Conservation (phyloP, 1,284 basidiomycete species). For the Anthracocystis panici-leucophaei region DNA sequence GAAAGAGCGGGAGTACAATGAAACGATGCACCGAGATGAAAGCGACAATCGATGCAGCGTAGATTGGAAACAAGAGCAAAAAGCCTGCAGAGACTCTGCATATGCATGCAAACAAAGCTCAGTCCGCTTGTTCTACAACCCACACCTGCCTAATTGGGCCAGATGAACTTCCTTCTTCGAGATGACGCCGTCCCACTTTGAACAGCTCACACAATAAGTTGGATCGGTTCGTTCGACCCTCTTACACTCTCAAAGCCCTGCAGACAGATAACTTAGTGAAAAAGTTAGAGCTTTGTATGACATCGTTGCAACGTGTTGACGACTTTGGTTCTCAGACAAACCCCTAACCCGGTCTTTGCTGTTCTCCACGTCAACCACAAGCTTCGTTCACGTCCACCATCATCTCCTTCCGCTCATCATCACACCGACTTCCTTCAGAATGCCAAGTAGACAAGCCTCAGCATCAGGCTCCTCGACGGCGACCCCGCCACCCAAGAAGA, state of each 20-base stretch:
- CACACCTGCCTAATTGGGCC: conserved; percentile 31
- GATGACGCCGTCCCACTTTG: conserved; percentile 19
- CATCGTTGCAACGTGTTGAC: conserved; percentile 1
- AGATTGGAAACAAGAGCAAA: conserved; percentile 37
- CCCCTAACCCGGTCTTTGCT: conserved; percentile 14
- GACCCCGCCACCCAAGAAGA: conserved; percentile 38
- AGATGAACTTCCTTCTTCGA: background rate
- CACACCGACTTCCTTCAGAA: background rate
- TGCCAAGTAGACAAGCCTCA: conserved; percentile 28
- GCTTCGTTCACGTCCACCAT: background rate
- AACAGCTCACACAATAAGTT: background rate
- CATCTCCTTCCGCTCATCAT: background rate
- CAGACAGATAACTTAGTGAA: background rate
- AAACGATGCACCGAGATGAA: background rate
- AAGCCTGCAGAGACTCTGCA: conserved; percentile 19
- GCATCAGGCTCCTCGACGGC: conserved; percentile 15
- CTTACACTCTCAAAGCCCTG: background rate
- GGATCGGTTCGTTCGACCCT: conserved; percentile 15
- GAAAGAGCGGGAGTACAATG: background rate
- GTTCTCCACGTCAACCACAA: background rate
- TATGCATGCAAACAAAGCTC: conserved; percentile 23
- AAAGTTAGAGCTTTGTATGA: conserved; percentile 22
- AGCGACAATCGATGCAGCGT: conserved; percentile 20
- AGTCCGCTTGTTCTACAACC: conserved; percentile 2
- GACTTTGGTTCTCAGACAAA: background rate